A percentile compares a stretch with the other conserved stretches of the same genome.
Conservation (phyloP, 2,329 filamentous ascomycete genomes). For the Verticillium klebahnii region DNA sequence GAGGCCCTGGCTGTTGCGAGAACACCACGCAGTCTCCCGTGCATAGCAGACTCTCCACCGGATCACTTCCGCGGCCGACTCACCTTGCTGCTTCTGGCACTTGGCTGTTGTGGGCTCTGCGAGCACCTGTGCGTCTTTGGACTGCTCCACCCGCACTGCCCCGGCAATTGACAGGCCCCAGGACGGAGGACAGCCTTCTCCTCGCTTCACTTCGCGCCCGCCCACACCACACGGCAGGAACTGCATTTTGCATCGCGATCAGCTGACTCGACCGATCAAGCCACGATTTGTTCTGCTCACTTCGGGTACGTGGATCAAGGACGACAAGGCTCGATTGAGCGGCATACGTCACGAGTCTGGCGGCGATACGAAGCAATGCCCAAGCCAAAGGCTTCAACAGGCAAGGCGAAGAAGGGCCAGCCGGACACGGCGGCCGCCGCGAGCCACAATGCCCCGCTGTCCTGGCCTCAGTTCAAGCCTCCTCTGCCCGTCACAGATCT, state of each 20-base stretch:
- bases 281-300: not conserved
- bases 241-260: not conserved
- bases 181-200: not conserved
- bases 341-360: not conserved
- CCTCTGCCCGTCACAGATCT: constrained; percentile 63
- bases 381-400: constrained; percentile 14
- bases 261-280: not conserved
- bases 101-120: not conserved
- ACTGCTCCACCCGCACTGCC: not conserved
- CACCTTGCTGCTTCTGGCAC: no score
- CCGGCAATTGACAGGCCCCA: not conserved
- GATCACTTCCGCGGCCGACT: constrained; percentile 1
- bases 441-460: constrained; percentile 20
- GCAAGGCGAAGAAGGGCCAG: constrained; percentile 8
- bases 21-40: no score
- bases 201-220: not conserved
- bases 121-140: not conserved
- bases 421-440: constrained; percentile 4
- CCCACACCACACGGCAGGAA: not conserved
- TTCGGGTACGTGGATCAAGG: no score
- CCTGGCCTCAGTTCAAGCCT: constrained; percentile 70
- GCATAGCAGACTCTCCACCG: not conserved
- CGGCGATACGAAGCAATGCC: not conserved
- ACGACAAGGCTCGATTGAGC: no score
- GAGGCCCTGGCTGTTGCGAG: not conserved